phyloP scores from a whole-genome alignment of 257 asterid genomes.

The Ilex asprella region DNA sequence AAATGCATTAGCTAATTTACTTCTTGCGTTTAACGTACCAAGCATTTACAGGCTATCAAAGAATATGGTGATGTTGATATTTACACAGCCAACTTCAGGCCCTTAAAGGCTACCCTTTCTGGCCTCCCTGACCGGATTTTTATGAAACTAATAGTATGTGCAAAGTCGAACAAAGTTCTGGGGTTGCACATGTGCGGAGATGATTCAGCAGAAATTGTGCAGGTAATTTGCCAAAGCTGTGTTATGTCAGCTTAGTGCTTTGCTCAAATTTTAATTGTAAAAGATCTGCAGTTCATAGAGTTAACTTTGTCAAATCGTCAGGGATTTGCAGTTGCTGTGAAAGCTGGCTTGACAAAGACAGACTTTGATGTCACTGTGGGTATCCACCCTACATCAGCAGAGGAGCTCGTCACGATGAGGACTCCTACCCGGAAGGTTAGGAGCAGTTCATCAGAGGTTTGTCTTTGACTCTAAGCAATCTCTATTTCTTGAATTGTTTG shows the following conservation, averaged over 20 bases:
- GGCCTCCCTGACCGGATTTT: constrained; percentile 89
- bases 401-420: constrained; percentile 97
- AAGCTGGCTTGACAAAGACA: constrained; percentile 90
- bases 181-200: constrained; percentile 97
- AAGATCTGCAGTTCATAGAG: constrained; percentile 4
- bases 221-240: constrained; percentile 66
- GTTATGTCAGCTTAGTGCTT: constrained; percentile 1
- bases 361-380: constrained; percentile 93
- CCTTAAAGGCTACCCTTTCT: constrained; percentile 89
- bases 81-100: constrained; percentile 78
- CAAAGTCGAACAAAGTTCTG: constrained; percentile 75
- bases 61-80: constrained; percentile 81
- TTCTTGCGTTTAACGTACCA: constrained; percentile 14
- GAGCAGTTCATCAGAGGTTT: constrained; percentile 57
- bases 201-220: constrained; percentile 84
- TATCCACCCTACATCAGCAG: constrained; percentile 93
- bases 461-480: constrained; percentile 5
- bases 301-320: constrained; percentile 24
- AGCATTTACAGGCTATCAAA: constrained; percentile 46
- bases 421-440: constrained; percentile 77
- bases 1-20: constrained; percentile 9
- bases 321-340: constrained; percentile 94
- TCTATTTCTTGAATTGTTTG: background rate
- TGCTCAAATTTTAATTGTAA: background rate
- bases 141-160: constrained; percentile 83